These are phyloP conservation scores for Streptanthus diversifolius DNA, from an alignment of 345 rosid species.

Conservation along the genomic window DNA sequence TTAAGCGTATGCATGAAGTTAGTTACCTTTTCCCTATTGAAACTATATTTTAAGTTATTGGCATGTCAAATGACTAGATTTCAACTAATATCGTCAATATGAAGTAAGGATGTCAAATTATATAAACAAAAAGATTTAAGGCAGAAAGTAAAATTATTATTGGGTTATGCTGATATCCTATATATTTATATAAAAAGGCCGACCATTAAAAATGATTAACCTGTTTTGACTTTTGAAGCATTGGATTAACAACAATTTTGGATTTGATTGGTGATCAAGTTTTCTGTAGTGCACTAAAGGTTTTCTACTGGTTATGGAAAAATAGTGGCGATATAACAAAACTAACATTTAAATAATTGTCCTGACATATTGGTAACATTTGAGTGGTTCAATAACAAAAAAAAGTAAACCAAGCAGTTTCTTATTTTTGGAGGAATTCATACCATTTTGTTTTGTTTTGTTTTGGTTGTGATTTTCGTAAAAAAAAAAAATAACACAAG, in stretches of 20 bases:
- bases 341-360: no score
- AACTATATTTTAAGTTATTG: not conserved
- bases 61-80: conserved; percentile 31
- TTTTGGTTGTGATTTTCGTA: not conserved
- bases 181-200: conserved; percentile 2
- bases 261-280: not conserved
- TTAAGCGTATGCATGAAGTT: conserved; percentile 25
- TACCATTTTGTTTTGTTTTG: no score
- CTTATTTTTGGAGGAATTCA: no score
- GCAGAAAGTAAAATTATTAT: conserved; percentile 13
- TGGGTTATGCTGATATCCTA: conserved; percentile 3
- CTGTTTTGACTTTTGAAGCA: conserved; percentile 12
- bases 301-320: not conserved
- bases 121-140: not conserved
- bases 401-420: no score
- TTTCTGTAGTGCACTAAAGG: not conserved
- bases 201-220: conserved; percentile 7
- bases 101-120: conserved; percentile 23
- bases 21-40: conserved; percentile 1
- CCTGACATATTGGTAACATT: no score
- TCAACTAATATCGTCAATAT: conserved; percentile 20
- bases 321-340: not conserved
- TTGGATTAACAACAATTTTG: not conserved
- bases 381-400: no score
- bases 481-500: not conserved